A percentile compares a stretch with the other conserved stretches of the same genome.
phyloP scores from a whole-genome alignment of 352 stramenopile species.

The Globisporangium acanthophoron region DNA sequence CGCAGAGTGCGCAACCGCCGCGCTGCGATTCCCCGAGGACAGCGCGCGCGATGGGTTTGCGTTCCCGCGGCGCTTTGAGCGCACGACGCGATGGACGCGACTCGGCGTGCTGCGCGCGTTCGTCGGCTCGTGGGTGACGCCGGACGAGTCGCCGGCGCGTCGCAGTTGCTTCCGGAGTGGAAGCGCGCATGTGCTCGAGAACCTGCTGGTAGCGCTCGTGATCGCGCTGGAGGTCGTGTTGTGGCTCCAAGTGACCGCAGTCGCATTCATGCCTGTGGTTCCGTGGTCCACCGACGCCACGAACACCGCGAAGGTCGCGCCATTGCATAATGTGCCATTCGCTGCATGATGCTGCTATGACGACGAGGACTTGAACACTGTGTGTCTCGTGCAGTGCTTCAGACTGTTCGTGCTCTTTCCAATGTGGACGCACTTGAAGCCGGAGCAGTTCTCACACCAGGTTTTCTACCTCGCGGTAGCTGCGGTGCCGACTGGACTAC shows the following conservation, averaged over 20 bases:
- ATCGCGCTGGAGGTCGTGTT: conserved; percentile 36
- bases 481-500: conserved; percentile 29
- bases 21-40: conserved; percentile 32
- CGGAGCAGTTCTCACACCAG: conserved; percentile 22
- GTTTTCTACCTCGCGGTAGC: conserved; percentile 37
- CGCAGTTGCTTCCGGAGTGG: conserved; percentile 16
- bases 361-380: neutral
- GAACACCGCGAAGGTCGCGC: conserved; percentile 21
- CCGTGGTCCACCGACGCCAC: conserved; percentile 37
- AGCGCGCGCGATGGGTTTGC: conserved; percentile 27
- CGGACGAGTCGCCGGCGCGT: conserved; percentile 1
- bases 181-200: conserved; percentile 20
- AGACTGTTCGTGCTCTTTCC: conserved; percentile 39
- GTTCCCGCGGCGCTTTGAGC: conserved; percentile 26
- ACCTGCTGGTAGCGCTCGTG: conserved; percentile 24
- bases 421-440: conserved; percentile 37
- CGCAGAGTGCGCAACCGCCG: conserved; percentile 13
- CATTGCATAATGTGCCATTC: too few species aligned
- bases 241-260: conserved; percentile 39
- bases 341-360: neutral
- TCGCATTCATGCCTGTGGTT: conserved; percentile 45
- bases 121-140: conserved; percentile 35
- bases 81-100: neutral
- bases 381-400: conserved; percentile 16
- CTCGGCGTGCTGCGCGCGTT: conserved; percentile 3